phyloP scores from a whole-genome alignment of 306 rosid genomes.

The Medicago truncatula region MtrunA17r5.0-ANR NC_053046.1:42334001-42334500 shows the following conservation, averaged over 20 bases:
- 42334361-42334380: constrained; percentile 38
- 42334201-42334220: constrained; percentile 54
- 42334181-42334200: constrained; percentile 46
- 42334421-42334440: constrained; percentile 30
- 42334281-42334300: background rate
- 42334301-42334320: background rate
- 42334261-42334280: constrained; percentile 50
- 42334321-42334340: constrained; percentile 12
- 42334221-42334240: constrained; percentile 68
- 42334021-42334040: constrained; percentile 43
- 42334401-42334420: constrained; percentile 26
- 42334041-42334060: constrained; percentile 51
- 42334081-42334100: constrained; percentile 55
- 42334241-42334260: constrained; percentile 41
- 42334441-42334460: constrained; percentile 17
- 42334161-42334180: constrained; percentile 62
- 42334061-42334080: constrained; percentile 35
- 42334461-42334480: constrained; percentile 38
- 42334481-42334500: constrained; percentile 9
- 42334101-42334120: constrained; percentile 57
- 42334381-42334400: constrained; percentile 23
- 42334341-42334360: constrained; percentile 15
- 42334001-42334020: constrained; percentile 44
- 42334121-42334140: constrained; percentile 50
- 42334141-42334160: constrained; percentile 57